Conservation (phyloP, 1,284 basidiomycete species). For the Cryptococcus floricola region DNA sequence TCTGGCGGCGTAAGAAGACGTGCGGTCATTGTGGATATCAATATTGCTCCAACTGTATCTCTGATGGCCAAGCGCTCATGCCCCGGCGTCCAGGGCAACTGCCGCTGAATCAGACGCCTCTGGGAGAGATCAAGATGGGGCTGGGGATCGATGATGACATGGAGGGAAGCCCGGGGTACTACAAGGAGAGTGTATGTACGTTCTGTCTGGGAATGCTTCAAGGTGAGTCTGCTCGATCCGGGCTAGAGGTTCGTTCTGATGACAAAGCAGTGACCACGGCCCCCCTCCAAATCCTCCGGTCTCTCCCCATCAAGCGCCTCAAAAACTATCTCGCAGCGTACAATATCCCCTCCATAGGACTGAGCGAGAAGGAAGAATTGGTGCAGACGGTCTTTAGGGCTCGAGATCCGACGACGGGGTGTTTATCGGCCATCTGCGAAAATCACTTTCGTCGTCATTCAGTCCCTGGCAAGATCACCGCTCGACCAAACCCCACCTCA, state of each 20-base stretch:
- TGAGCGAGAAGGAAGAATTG: conserved; percentile 46
- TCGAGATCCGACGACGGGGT: conserved; percentile 38
- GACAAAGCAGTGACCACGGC: conserved; percentile 40
- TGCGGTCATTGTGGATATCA: conserved; percentile 49
- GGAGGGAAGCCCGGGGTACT: conserved; percentile 33
- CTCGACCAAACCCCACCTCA: conserved; percentile 4
- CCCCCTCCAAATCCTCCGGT: conserved; percentile 31
- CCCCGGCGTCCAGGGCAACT: conserved; percentile 28
- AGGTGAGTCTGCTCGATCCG: conserved; percentile 25
- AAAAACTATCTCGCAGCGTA: conserved; percentile 47
- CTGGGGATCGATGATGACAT: conserved; percentile 20
- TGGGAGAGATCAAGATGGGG: conserved; percentile 22
- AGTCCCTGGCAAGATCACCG: conserved; percentile 28
- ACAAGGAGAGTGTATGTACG: conserved; percentile 43
- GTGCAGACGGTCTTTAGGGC: conserved; percentile 42
- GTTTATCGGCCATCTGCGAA: conserved; percentile 29
- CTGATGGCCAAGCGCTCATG: conserved; percentile 47
- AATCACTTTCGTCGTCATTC: conserved; percentile 42
- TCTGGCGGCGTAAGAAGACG: conserved; percentile 39
- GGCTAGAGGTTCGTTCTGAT: neutral
- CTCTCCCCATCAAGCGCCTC: conserved; percentile 44
- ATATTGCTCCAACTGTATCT: conserved; percentile 44
- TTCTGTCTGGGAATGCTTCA: conserved; percentile 45
- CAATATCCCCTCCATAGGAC: conserved; percentile 36
- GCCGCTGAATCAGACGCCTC: conserved; percentile 7